These are phyloP conservation scores for Metschnikowia vanudenii DNA, from an alignment of 805 yeast genomes.

Conservation along the genomic window DNA sequence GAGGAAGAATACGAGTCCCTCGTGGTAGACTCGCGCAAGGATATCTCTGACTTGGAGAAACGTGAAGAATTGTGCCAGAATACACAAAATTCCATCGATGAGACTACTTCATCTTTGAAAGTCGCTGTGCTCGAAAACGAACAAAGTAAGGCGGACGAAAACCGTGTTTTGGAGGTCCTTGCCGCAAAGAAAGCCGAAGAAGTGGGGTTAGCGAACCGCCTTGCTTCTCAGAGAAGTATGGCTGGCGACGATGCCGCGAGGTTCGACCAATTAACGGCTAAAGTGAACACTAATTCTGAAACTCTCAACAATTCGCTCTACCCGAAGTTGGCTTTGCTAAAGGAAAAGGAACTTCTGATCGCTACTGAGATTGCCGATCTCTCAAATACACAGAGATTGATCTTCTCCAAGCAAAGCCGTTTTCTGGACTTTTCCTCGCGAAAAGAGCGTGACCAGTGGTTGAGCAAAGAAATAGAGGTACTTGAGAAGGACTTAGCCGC, in stretches of 20 bases:
- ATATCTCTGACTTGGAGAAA: slow-evolving; percentile 55
- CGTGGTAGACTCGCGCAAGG: slow-evolving; percentile 51
- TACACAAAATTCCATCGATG: slow-evolving; percentile 45
- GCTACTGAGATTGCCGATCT: slow-evolving; percentile 41
- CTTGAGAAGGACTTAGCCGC: slow-evolving; percentile 24
- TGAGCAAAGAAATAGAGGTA: slow-evolving; percentile 48
- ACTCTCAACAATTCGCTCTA: slow-evolving; percentile 34
- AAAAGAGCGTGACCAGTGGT: slow-evolving; percentile 67
- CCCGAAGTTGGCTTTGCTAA: slow-evolving; percentile 34
- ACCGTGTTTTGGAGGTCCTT: slow-evolving; percentile 47
- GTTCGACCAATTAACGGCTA: slow-evolving; percentile 23
- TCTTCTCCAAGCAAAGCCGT: slow-evolving; percentile 72
- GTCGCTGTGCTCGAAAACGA: slow-evolving; percentile 55
- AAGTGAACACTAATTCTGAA: slow-evolving; percentile 36
- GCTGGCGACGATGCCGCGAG: slow-evolving; percentile 22
- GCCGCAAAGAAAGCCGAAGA: slow-evolving; percentile 51
- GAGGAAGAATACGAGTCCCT: slow-evolving; percentile 56
- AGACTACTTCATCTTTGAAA: slow-evolving; percentile 48
- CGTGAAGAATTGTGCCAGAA: slow-evolving; percentile 54
- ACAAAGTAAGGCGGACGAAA: slow-evolving; percentile 50
- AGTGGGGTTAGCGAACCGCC: slow-evolving; percentile 40
- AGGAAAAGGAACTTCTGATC: slow-evolving; percentile 38
- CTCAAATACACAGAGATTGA: slow-evolving; percentile 52
- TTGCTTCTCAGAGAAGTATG: slow-evolving; percentile 30
- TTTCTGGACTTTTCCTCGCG: slow-evolving; percentile 55